Conservation (phyloP, 176 grass and related monocot genomes). For the Aegilops umbellulata region DNA sequence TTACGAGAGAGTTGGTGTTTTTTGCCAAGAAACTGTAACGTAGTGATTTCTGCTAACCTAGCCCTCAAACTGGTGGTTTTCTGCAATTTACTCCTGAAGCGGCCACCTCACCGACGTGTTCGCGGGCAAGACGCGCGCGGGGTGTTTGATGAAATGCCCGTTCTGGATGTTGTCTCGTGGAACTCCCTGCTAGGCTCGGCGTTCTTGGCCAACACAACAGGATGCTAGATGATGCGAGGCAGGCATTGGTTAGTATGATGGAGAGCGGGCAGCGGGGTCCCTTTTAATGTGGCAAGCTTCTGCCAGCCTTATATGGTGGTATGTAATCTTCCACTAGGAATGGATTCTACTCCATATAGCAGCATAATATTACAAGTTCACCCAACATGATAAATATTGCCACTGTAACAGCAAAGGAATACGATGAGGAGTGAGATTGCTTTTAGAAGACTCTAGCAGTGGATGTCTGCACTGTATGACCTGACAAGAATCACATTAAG, state of each 20-base stretch:
- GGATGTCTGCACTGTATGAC: neutral
- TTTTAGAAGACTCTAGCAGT: neutral
- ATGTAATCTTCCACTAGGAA: neutral
- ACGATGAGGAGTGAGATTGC: neutral
- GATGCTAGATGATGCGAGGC: conserved; percentile 32
- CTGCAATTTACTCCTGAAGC: too few species aligned
- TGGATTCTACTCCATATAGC: neutral
- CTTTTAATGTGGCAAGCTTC: conserved; percentile 57
- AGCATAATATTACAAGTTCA: neutral
- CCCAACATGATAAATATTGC: neutral
- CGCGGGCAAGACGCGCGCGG: neutral
- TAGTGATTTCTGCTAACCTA: too few species aligned
- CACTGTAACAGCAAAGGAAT: neutral
- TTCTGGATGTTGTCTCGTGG: conserved; percentile 58
- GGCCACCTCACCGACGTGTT: too few species aligned
- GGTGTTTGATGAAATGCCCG: conserved; percentile 64
- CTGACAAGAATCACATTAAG: neutral
- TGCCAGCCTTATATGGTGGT: conserved; percentile 47
- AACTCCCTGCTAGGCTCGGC: conserved; percentile 50
- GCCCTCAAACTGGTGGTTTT: too few species aligned
- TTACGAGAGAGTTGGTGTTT: too few species aligned
- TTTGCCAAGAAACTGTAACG: too few species aligned
- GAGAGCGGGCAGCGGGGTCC: conserved; percentile 6
- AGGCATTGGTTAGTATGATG: conserved; percentile 36
- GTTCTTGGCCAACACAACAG: conserved; percentile 34